Percentiles rank a stretch among this genome's conserved stretches.
Evolutionary conservation across 2,329 filamentous ascomycete species (phyloP).

Genomic region (Fusarium tanahbumbuense): DNA sequence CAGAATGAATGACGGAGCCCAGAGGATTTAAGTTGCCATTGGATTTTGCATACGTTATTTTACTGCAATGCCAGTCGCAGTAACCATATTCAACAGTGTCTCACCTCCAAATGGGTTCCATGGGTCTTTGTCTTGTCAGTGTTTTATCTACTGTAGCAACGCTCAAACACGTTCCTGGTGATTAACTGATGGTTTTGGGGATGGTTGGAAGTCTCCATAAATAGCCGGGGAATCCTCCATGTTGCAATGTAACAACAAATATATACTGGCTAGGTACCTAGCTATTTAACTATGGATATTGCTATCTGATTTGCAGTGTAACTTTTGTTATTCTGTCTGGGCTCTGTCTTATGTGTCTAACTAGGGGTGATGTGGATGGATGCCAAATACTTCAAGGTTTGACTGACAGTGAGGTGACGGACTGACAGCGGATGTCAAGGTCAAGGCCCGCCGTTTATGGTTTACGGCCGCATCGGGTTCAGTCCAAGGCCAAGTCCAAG

Average conservation of each 20-base stretch:
- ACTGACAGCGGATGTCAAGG: constrained; percentile 12
- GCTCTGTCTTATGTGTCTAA: neutral
- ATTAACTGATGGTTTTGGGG: neutral
- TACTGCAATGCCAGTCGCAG: neutral
- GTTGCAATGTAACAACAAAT: neutral
- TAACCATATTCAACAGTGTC: neutral
- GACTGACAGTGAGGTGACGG: neutral
- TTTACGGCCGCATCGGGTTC: constrained; percentile 18
- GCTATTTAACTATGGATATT: neutral
- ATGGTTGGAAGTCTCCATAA: constrained; percentile 22
- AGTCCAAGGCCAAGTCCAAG: neutral
- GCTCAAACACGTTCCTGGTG: constrained; percentile 12
- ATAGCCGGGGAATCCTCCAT: constrained; percentile 17
- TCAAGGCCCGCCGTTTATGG: constrained; percentile 7
- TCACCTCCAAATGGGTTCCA: neutral
- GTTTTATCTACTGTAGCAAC: constrained; percentile 6
- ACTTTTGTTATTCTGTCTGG: neutral
- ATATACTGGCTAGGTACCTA: neutral
- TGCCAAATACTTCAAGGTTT: neutral
- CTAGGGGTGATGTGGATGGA: neutral
- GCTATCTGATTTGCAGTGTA: neutral
- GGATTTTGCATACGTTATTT: neutral
- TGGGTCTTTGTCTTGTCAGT: neutral
- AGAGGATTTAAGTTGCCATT: neutral
- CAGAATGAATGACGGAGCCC: constrained; percentile 1